These are phyloP conservation scores for Thymus quinquecostatus DNA, from an alignment of 257 asterid genomes.

Conservation along the genomic window DNA sequence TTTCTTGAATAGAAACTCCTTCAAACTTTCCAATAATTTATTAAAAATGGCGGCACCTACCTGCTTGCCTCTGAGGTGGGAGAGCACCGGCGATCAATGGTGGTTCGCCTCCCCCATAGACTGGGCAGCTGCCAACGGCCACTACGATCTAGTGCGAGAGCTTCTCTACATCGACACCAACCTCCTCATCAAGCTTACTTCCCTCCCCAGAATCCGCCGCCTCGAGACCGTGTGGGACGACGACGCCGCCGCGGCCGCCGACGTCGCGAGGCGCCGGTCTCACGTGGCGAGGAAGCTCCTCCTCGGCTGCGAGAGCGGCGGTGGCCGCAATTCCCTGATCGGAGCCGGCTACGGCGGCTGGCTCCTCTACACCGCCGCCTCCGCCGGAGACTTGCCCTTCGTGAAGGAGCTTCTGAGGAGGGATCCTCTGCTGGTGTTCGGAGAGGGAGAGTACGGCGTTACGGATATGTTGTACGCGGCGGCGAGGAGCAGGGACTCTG, in stretches of 20 bases:
- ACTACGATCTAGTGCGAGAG: slow-evolving; percentile 80
- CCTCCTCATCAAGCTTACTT: slow-evolving; percentile 81
- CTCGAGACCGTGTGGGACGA: slow-evolving; percentile 96
- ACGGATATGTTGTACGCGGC: slow-evolving; percentile 87
- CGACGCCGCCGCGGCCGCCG: slow-evolving; percentile 45
- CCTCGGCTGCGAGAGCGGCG: slow-evolving; percentile 52
- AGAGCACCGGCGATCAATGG: slow-evolving; percentile 90
- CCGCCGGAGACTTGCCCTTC: slow-evolving; percentile 74
- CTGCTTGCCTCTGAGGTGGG: slow-evolving; percentile 83
- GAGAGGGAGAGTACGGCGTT: slow-evolving; percentile 95
- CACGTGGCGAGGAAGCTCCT: slow-evolving; percentile 69
- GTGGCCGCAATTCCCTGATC: slow-evolving; percentile 69
- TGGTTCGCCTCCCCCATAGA: slow-evolving; percentile 98
- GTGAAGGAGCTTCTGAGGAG: slow-evolving; percentile 62
- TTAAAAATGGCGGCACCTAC: slow-evolving; percentile 44
- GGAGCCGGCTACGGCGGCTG: slow-evolving; percentile 97
- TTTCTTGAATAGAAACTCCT: neutral
- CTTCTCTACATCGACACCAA: slow-evolving; percentile 77
- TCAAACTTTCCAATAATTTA: no score
- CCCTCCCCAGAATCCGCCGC: slow-evolving; percentile 76
- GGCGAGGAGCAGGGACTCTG: slow-evolving; percentile 62
- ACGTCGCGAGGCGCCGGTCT: slow-evolving; percentile 70
- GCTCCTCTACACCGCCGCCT: slow-evolving; percentile 92
- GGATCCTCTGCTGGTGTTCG: slow-evolving; percentile 78
- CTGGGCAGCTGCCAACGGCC: slow-evolving; percentile 97